Evolutionary conservation across 2,329 filamentous ascomycete genomes (phyloP).

Genomic region (Xylaria polymorpha): DNA sequence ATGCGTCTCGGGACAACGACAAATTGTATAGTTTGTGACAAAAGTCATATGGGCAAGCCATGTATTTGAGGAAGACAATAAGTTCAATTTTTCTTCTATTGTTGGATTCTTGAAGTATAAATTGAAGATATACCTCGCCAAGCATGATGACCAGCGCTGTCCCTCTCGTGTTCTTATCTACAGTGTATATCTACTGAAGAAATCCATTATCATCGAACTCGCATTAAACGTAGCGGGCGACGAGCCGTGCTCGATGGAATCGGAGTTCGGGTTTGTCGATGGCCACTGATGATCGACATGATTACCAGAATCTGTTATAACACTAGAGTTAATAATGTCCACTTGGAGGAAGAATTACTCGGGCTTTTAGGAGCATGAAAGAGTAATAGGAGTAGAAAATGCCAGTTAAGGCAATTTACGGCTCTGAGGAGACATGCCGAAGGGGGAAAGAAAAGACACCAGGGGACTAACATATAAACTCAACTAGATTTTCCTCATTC

Average conservation of each 20-base stretch:
- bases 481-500: conserved; percentile 35
- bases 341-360: too few relatives aligned
- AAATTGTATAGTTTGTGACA: conserved; percentile 4
- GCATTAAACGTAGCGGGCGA: conserved; percentile 45
- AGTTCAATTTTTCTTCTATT: not conserved
- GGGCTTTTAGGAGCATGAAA: too few relatives aligned
- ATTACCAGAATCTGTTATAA: conserved; percentile 39
- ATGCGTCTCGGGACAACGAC: not conserved
- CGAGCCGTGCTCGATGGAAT: conserved; percentile 38
- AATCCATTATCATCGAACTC: conserved; percentile 45
- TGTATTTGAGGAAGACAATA: too few relatives aligned
- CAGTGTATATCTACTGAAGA: conserved; percentile 39
- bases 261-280: conserved; percentile 40
- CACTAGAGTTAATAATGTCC: too few relatives aligned
- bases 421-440: too few relatives aligned
- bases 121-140: not conserved
- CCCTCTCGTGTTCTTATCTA: not conserved
- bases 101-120: not conserved
- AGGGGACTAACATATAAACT: conserved; percentile 37
- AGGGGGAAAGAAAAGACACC: too few relatives aligned
- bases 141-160: too few relatives aligned
- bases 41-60: not conserved
- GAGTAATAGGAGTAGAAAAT: too few relatives aligned
- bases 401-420: too few relatives aligned
- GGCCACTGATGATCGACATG: conserved; percentile 48